These are phyloP conservation scores for Pythium volutum DNA, from an alignment of 352 stramenopile species.

Conservation along the genomic window DNA sequence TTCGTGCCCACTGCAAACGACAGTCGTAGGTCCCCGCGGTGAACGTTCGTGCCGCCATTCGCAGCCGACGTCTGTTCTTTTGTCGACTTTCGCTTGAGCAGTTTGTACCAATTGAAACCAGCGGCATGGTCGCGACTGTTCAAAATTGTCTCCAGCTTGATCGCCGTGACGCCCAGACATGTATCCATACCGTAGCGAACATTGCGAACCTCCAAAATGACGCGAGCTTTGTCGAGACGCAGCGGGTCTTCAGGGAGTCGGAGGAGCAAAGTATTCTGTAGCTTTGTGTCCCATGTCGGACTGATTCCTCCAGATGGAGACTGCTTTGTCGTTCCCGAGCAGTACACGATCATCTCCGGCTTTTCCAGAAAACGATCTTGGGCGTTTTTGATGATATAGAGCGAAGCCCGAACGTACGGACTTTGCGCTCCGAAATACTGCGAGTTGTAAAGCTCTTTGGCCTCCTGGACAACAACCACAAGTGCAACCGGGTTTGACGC, in stretches of 20 bases:
- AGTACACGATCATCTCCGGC: constrained; percentile 75
- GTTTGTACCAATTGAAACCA: constrained; percentile 87
- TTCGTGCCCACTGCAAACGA: constrained; percentile 86
- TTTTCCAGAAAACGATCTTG: constrained; percentile 77
- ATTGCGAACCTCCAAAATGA: constrained; percentile 87
- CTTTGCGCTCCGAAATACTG: constrained; percentile 87
- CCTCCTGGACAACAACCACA: constrained; percentile 79
- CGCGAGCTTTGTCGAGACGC: constrained; percentile 60
- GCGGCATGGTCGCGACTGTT: constrained; percentile 70
- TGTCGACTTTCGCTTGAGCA: constrained; percentile 76
- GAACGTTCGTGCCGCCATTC: constrained; percentile 49
- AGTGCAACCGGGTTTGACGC: constrained; percentile 75
- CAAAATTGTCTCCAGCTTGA: constrained; percentile 79
- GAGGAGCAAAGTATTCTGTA: constrained; percentile 80
- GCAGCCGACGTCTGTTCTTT: constrained; percentile 43
- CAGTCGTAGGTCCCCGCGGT: constrained; percentile 69
- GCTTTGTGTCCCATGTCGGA: constrained; percentile 69
- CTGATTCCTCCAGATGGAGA: constrained; percentile 66
- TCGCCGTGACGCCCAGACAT: constrained; percentile 76
- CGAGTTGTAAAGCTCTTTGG: constrained; percentile 76
- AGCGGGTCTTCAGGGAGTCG: constrained; percentile 59
- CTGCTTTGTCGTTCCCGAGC: constrained; percentile 73
- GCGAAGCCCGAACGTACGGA: constrained; percentile 76
- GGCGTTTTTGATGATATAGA: constrained; percentile 81
- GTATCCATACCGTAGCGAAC: constrained; percentile 83